A percentile compares a stretch with the other conserved stretches of the same genome.
phyloP scores from a whole-genome alignment of 306 rosid species.

The Erythrophleum fordii region DNA sequence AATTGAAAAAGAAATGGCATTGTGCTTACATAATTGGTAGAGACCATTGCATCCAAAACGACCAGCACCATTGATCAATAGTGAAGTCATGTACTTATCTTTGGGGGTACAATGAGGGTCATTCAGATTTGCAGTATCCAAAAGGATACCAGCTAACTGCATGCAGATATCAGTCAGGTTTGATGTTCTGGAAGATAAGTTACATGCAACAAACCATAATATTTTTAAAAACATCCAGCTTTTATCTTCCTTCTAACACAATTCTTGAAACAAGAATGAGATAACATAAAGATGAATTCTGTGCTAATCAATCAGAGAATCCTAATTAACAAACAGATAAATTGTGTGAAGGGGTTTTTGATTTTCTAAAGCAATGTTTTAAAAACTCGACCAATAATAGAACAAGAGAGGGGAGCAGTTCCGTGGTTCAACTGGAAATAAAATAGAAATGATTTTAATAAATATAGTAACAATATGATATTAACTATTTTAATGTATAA shows the following conservation, averaged over 20 bases:
- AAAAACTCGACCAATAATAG: not conserved
- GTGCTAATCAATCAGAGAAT: not conserved
- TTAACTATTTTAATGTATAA: not conserved
- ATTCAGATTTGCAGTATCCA: slow-evolving; percentile 67
- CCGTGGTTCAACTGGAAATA: too few species aligned
- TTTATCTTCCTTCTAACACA: not conserved
- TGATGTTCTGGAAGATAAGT: not conserved
- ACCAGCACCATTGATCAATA: slow-evolving; percentile 87
- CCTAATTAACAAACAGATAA: not conserved
- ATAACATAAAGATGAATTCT: not conserved
- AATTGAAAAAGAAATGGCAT: slow-evolving; percentile 28
- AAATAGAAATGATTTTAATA: too few species aligned
- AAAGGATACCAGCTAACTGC: slow-evolving; percentile 81
- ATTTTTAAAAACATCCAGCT: not conserved
- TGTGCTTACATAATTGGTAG: slow-evolving; percentile 66
- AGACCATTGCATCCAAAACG: slow-evolving; percentile 83
- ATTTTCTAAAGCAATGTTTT: not conserved
- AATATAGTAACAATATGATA: too few species aligned
- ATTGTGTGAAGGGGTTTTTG: not conserved
- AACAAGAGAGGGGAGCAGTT: too few species aligned
- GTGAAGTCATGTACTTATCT: slow-evolving; percentile 80
- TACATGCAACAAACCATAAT: not conserved
- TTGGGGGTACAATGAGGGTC: slow-evolving; percentile 60
- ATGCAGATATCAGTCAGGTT: slow-evolving; percentile 22
- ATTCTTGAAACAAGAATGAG: not conserved